Evolutionary conservation across 108 stramenopile genomes (phyloP).

Genomic region (Pinguiococcus pyrenoidosus): DNA sequence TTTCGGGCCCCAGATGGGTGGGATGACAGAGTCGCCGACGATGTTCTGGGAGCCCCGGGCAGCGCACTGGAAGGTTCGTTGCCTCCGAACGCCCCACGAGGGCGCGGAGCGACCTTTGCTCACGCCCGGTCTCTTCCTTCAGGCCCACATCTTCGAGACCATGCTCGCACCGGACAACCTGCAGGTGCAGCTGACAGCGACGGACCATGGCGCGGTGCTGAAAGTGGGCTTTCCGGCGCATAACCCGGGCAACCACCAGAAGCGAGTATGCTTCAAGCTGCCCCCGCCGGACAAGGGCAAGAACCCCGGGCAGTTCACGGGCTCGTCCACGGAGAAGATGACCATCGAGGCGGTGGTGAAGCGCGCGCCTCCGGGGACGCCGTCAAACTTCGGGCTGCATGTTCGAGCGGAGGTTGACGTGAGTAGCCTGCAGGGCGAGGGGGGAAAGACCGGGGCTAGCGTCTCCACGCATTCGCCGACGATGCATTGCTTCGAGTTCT

Average conservation of each 20-base stretch:
- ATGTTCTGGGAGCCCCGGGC: constrained; percentile 7
- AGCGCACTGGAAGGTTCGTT: not conserved
- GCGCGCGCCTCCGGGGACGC: not conserved
- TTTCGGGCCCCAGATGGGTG: constrained; percentile 7
- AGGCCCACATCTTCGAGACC: not conserved
- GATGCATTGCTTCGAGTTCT: constrained; percentile 7
- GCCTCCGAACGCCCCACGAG: too few species aligned
- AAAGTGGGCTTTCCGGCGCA: constrained; percentile 3
- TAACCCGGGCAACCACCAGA: not conserved
- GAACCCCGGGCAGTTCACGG: too few species aligned
- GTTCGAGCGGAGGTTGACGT: not conserved
- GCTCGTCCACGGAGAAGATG: too few species aligned
- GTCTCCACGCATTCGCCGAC: not conserved
- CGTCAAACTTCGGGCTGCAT: not conserved
- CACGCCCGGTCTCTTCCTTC: not conserved
- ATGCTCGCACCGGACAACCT: constrained; percentile 3
- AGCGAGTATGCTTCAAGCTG: constrained; percentile 6
- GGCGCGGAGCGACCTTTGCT: too few species aligned
- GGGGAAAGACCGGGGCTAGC: too few species aligned
- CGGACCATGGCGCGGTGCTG: constrained; percentile 4
- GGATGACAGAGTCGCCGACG: not conserved
- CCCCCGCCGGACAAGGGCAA: too few species aligned
- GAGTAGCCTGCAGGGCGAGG: not conserved
- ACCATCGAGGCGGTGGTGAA: not conserved
- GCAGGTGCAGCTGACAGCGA: constrained; percentile 3